These are phyloP conservation scores for Fusarium proliferatum DNA, from an alignment of 2,329 filamentous ascomycete genomes.

Conservation along the genomic window DNA sequence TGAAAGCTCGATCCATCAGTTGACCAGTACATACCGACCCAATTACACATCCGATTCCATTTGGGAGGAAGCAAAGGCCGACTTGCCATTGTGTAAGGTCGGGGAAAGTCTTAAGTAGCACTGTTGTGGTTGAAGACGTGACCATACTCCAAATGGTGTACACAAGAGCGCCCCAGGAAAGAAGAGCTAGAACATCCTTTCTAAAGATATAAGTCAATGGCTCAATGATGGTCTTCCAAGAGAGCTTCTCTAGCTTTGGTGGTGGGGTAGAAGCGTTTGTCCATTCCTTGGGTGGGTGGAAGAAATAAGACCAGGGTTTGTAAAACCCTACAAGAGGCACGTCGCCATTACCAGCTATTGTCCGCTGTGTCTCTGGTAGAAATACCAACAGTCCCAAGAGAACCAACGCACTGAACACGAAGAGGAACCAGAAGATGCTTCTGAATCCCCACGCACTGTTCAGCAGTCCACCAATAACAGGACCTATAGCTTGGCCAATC, in stretches of 20 bases:
- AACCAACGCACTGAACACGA: constrained; percentile 34
- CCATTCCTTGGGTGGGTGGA: not conserved
- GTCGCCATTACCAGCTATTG: not conserved
- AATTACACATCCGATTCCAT: constrained; percentile 1
- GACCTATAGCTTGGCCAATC: constrained; percentile 45
- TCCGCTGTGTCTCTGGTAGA: not conserved
- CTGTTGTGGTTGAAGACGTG: constrained; percentile 23
- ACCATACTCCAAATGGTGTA: constrained; percentile 61
- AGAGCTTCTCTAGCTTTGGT: not conserved
- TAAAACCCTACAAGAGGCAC: not conserved
- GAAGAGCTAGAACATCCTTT: constrained; percentile 56
- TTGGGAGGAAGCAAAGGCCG: constrained; percentile 25
- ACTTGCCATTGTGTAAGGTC: constrained; percentile 22
- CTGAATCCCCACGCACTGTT: constrained; percentile 45
- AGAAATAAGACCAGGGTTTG: not conserved
- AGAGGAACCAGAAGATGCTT: constrained; percentile 48
- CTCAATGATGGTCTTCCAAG: not conserved
- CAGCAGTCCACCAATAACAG: constrained; percentile 48
- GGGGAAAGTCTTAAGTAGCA: constrained; percentile 45
- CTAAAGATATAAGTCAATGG: constrained; percentile 39
- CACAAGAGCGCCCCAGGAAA: constrained; percentile 54
- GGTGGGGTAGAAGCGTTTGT: not conserved
- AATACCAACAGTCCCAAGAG: constrained; percentile 2
- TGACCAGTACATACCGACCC: not conserved
- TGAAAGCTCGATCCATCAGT: constrained; percentile 5